Evolutionary conservation across 2,329 filamentous ascomycete species (phyloP), one percentile per base, ranked within the genome.

Genomic region (Ceratocystis harringtonii): DNA sequence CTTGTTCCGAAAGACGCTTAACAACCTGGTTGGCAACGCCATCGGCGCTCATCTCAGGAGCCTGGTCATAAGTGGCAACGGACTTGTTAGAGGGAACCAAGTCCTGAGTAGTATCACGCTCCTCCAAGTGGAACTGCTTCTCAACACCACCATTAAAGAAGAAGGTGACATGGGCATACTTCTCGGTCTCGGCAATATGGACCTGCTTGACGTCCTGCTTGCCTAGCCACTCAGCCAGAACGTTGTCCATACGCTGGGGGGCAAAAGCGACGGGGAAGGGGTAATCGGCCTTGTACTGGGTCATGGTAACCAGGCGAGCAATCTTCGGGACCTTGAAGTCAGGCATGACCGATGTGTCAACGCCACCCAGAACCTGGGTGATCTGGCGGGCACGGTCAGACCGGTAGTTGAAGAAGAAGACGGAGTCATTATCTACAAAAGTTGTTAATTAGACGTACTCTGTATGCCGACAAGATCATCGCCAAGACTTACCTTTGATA

Each of bases 391-490:
- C 92, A 75, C 94, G 92, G 76, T 99, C 94, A 66, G 94, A 97
- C 73, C 94, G 90, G 83, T 99, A 99, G 85, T 99, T 99, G 89
- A 99, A 99, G 85, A 97, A 97, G 84, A 97, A 97, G 72, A 97
- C 83, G 64, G 90, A 92, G 74, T 99, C 94, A 70, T 88, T 82
- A 73, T 97, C 91, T 91, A 69, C 28, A 44, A 64, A 41, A 28
- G 61, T 32, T 3, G 68, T 70, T 68, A 69, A 68, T 50, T 62
- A 15, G 10, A 19, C 32, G 61, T 28, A 48, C n/a, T 17, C 5
- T 52, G 0, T 28, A 28, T 15, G 17, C 10, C 28, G n/a, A 17
- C 2, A 4, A 25, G 1, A n/a, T 10, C 1, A 22, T 25, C 25
- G 2, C 19, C 25, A 52, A 48, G 17, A 70, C 78, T 70, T 77